Base-by-base conservation (phyloP, 2,329 filamentous ascomycete genomes). In the Emericellopsis atlantica region DNA sequence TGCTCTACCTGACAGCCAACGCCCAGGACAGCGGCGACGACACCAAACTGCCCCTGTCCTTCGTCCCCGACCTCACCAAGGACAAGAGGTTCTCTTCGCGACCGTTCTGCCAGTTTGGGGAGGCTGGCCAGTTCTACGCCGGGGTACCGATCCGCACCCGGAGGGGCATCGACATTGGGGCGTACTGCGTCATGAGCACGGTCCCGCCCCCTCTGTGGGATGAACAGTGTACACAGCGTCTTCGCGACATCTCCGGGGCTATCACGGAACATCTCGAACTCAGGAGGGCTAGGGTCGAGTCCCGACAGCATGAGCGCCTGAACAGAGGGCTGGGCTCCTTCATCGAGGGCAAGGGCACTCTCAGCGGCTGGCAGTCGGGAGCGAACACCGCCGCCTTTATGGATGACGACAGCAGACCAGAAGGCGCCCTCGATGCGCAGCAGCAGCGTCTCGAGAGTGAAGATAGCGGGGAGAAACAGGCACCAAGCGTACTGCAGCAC, bases 151-250 rank as follows among this genome's bases (percentile, higher is more conserved):
- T 68, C 12, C 56, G 60, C 0, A 61, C 60, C 0, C 54, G 48
- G 0, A 47, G 53, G 4, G 64, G 62, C 15, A 58, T 67, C 43
- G 61, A 66, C 38, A 67, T 68, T 5, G 65, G 65, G 3, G 58
- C 61, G 0, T 58, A 57, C 9, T 62, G 58, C 36, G 54, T 65
- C 1, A 47, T 57, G 12, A 45, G 49, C 32, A 37, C 33, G 15
- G 47, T 37, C 29, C 40, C 21, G 5, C 41, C 37, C 36, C 40
- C 22, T 6, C 14, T 10, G 2, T 57, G 61, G 46, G 50, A 50
- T 5, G 49, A 54, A 3, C 33, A 44, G 1, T 46, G 54, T 11
- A 51, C 59, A 1, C 48, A 47, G 0, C 46, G 49, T 8, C 40
- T 63, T 23, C 47, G 50, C 5, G 44, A 50, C 3, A 47, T 56